Evolutionary conservation across 164 flowering plant genomes (phyloP).

Genomic region (Tinospora cordifolia): DNA sequence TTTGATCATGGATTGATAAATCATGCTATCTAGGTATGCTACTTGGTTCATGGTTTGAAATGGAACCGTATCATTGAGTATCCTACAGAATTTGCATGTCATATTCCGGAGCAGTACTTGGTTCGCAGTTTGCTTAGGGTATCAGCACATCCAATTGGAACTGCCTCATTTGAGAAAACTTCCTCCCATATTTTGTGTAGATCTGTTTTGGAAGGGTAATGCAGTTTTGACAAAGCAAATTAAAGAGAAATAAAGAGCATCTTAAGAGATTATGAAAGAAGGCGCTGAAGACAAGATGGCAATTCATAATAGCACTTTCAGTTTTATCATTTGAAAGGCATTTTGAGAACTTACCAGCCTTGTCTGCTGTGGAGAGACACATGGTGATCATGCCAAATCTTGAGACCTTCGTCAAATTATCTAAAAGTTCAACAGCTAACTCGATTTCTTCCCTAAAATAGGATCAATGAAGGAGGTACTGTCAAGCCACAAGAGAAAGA

Average conservation of each 20-base stretch:
- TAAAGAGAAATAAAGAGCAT: background rate
- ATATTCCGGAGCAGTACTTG: slow-evolving; percentile 37
- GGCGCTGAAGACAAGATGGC: background rate
- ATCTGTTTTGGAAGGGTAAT: slow-evolving; percentile 44
- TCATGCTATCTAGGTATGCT: background rate
- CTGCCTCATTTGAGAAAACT: slow-evolving; percentile 41
- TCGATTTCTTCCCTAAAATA: slow-evolving; percentile 67
- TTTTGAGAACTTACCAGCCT: slow-evolving; percentile 47
- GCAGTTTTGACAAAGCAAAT: background rate
- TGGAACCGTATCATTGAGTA: background rate
- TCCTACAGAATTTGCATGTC: slow-evolving; percentile 13
- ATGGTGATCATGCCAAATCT: slow-evolving; percentile 80
- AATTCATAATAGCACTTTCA: background rate
- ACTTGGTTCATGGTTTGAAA: background rate
- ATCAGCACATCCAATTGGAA: slow-evolving; percentile 42
- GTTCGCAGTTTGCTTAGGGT: slow-evolving; percentile 40
- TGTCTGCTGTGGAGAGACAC: slow-evolving; percentile 68
- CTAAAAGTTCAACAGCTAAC: slow-evolving; percentile 51
- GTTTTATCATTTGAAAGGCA: background rate
- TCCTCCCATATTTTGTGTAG: slow-evolving; percentile 64
- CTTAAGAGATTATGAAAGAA: background rate
- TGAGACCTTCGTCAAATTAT: slow-evolving; percentile 58
- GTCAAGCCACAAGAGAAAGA: background rate
- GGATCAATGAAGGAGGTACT: background rate
- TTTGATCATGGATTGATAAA: background rate